Evolutionary conservation across 352 stramenopile genomes (phyloP).

Genomic region (Pythium pyrilobum): DNA sequence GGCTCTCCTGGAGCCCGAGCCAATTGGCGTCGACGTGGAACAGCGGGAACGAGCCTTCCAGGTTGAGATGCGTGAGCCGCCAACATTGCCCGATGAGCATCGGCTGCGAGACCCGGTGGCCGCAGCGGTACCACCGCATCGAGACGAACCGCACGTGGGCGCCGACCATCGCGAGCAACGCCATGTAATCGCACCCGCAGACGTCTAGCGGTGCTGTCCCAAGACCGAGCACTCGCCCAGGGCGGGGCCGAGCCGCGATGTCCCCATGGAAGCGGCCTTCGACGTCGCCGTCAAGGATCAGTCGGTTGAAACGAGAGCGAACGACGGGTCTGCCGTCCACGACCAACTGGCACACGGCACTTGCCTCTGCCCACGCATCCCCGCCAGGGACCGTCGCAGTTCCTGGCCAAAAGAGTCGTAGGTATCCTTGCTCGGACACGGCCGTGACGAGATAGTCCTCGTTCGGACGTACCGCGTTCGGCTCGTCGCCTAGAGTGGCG

Average conservation of each 20-base stretch:
- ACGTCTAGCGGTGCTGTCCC: no score
- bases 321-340: neutral
- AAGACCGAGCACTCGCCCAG: no score
- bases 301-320: neutral
- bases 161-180: neutral
- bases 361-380: no score
- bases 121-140: conserved; percentile 5
- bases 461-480: neutral
- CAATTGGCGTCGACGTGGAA: neutral
- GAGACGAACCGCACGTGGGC: neutral
- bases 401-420: no score
- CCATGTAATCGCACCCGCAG: neutral
- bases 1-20: neutral
- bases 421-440: no score
- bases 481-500: no score
- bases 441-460: neutral
- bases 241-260: no score
- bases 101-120: neutral
- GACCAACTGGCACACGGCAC: no score
- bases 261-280: neutral
- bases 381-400: no score
- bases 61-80: neutral
- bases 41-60: conserved; percentile 2
- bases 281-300: conserved; percentile 4
- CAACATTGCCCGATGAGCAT: neutral